Evolutionary conservation across 257 asterid genomes (phyloP).

Genomic region (Rubia yunnanensis): DNA sequence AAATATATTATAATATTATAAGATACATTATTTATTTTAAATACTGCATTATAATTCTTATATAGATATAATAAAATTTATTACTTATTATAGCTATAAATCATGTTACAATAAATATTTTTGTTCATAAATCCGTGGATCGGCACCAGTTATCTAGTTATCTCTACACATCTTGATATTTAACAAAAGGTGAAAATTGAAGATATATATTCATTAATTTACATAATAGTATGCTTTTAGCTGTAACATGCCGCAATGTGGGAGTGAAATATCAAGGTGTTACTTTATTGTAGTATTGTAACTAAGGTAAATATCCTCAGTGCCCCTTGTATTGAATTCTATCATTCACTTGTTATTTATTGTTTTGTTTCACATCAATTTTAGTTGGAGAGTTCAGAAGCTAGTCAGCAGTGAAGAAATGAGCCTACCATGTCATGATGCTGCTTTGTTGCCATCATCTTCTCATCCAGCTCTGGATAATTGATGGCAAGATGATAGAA

Average conservation of each 20-base stretch:
- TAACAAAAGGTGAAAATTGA: too few species aligned
- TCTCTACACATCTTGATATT: too few species aligned
- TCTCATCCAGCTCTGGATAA: constrained; percentile 31
- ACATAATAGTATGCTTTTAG: constrained; percentile 64
- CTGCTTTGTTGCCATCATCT: constrained; percentile 19
- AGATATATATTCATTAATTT: too few species aligned
- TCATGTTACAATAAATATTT: too few species aligned
- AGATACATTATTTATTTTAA: too few species aligned
- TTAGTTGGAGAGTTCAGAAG: constrained; percentile 84
- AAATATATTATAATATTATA: too few species aligned
- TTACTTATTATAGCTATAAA: too few species aligned
- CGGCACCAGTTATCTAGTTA: too few species aligned
- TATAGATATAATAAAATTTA: too few species aligned
- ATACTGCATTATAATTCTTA: too few species aligned
- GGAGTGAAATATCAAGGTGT: constrained; percentile 49
- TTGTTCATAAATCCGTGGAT: too few species aligned
- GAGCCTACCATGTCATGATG: constrained; percentile 16
- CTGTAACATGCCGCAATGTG: constrained; percentile 58
- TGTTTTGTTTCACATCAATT: constrained; percentile 16
- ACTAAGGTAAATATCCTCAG: not conserved
- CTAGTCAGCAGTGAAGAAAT: constrained; percentile 19
- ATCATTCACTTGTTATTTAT: not conserved
- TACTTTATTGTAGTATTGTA: constrained; percentile 2
- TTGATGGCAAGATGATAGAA: constrained; percentile 36
- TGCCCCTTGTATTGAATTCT: not conserved